Percentiles rank a stretch among this genome's conserved stretches.
Evolutionary conservation across 176 grass and related monocot genomes (phyloP).

Genomic region (sorghum (Sorghum bicolor)): Sorghum_bicolor_NCBIv3 NC_012870.2:65250501-65251000

Average conservation of each 20-base stretch:
- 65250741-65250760: neutral
- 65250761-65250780: neutral
- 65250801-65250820: neutral
- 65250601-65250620: neutral
- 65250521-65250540: neutral
- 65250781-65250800: neutral
- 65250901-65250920: conserved; percentile 23
- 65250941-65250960: conserved; percentile 33
- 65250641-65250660: neutral
- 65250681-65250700: neutral
- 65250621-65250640: neutral
- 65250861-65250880: conserved; percentile 13
- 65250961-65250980: conserved; percentile 61
- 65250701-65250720: neutral
- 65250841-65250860: neutral
- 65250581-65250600: neutral
- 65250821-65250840: neutral
- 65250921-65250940: conserved; percentile 40
- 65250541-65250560: neutral
- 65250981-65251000: conserved; percentile 57
- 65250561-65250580: neutral
- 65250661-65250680: neutral
- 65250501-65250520: neutral
- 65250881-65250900: conserved; percentile 32
- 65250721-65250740: neutral